Base-by-base conservation (phyloP, 2,329 filamentous ascomycete species). In the Beauveria varroae region DNA sequence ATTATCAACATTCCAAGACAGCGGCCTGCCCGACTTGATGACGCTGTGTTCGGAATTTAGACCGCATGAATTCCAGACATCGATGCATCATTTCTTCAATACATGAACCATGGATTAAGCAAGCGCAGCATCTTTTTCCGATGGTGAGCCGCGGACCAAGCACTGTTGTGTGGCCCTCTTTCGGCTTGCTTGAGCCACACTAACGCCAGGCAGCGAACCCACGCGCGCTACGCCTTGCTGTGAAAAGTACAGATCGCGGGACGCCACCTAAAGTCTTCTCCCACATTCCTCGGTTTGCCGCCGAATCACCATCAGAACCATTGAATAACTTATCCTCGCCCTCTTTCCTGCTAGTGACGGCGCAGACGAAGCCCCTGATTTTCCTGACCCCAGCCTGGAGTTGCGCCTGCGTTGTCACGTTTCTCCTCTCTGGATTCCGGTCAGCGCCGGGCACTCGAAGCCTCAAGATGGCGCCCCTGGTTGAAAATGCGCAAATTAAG, bases 401-500 rank as follows among this genome's bases (percentile, higher is more conserved):
- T 52, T 26, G 52, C 37, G 50, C 50, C 41, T n/a, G 20, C 57
- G 14, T 50, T 34, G 43, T 47, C 44, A 22, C 44, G 34, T 37
- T 24, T 37, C 40, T 18, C 18, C 52, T 44, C 52, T 46, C 44
- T 20, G 30, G 53, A 44, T 52, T 46, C 24, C 53, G 60, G 60
- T 53, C 60, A 5, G 53, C 52, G 46, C 40, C 46, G 60, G 53
- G 18, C 30, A 22, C 46, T 24, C 22, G 16, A 26, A 30, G 10
- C 37, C 47, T 43, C 43, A 54, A 44, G 71, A 89, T 89, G 87
- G 82, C 88, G 78, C 86, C 87, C 74, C 89, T 99, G 75, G 92
- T 98, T 75, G 90, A 96, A 78, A 93, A 91, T 76, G 78, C 88
- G 68, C 91, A 96, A 82, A 96, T 99, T 75, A 85, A 89, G 80